A percentile compares a stretch with the other conserved stretches of the same genome.
Conservation (phyloP, 2,329 filamentous ascomycete genomes). For the Trichoderma sp. region DNA sequence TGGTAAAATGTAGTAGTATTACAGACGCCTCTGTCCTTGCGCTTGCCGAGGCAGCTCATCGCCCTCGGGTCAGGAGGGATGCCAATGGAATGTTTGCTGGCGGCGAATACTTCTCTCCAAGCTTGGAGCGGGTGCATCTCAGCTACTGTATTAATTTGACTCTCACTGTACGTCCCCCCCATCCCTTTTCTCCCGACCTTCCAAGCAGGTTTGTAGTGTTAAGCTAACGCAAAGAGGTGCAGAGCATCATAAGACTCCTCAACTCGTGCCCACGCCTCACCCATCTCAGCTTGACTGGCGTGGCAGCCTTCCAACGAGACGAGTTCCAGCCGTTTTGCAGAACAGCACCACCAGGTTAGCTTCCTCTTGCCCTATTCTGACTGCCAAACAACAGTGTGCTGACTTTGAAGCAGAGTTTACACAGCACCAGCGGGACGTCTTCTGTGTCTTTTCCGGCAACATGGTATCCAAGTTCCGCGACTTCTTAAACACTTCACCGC, state of each 20-base stretch:
- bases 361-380: background rate
- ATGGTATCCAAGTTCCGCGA: conserved; percentile 77
- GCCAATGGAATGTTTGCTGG: conserved; percentile 49
- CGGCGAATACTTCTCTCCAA: conserved; percentile 60
- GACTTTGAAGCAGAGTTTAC: conserved; percentile 73
- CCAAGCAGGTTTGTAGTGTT: conserved; percentile 26
- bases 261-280: conserved; percentile 92
- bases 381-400: conserved; percentile 27
- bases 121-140: conserved; percentile 89
- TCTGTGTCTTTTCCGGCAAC: conserved; percentile 93
- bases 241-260: conserved; percentile 88
- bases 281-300: conserved; percentile 90
- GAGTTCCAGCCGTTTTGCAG: conserved; percentile 86
- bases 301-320: conserved; percentile 83
- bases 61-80: conserved; percentile 52
- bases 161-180: conserved; percentile 64
- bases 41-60: conserved; percentile 69
- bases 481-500: conserved; percentile 65
- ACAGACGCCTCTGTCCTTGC: conserved; percentile 88
- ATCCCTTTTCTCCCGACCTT: background rate
- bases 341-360: conserved; percentile 71
- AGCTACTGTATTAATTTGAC: conserved; percentile 91
- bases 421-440: conserved; percentile 89
- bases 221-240: background rate
- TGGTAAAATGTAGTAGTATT: conserved; percentile 91